A percentile compares a stretch with the other conserved stretches of the same genome.
These are phyloP conservation scores for Petasospora rhodanensis DNA, from an alignment of 1,139 yeast species.

Conservation along the genomic window DNA sequence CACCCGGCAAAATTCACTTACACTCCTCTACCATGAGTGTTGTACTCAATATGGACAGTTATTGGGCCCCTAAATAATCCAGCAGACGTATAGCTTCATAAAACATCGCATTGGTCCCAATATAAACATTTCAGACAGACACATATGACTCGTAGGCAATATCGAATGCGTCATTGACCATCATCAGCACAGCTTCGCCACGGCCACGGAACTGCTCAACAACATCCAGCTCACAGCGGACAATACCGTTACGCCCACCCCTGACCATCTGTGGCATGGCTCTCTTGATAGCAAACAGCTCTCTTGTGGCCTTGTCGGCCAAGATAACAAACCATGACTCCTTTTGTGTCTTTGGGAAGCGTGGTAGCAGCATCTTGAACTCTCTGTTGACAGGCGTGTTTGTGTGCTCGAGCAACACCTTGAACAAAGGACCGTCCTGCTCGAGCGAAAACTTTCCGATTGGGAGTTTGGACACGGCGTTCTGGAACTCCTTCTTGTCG, in stretches of 20 bases:
- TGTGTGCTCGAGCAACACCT: slow-evolving; percentile 47
- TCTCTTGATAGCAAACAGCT: slow-evolving; percentile 58
- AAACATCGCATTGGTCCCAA: too few species aligned
- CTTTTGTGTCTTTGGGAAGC: slow-evolving; percentile 85
- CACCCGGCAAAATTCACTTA: too few species aligned
- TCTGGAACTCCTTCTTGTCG: slow-evolving; percentile 36
- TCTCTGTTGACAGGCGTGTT: slow-evolving; percentile 52
- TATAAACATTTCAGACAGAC: too few species aligned
- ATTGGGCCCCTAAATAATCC: too few species aligned
- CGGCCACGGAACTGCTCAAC: slow-evolving; percentile 46
- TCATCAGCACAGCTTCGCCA: slow-evolving; percentile 39
- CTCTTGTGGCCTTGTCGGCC: slow-evolving; percentile 41
- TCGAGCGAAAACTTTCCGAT: slow-evolving; percentile 26
- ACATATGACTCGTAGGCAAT: slow-evolving; percentile 41
- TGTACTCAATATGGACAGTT: too few species aligned
- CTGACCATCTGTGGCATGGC: slow-evolving; percentile 53
- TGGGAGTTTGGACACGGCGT: slow-evolving; percentile 46
- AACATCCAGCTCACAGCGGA: slow-evolving; percentile 45
- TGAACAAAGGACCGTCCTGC: slow-evolving; percentile 36
- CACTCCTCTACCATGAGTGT: too few species aligned
- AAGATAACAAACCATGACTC: slow-evolving; percentile 89
- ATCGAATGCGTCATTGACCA: slow-evolving; percentile 67
- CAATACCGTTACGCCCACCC: slow-evolving; percentile 33
- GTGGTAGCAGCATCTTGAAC: slow-evolving; percentile 69
- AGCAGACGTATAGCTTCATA: too few species aligned